These are phyloP conservation scores for Shiraia bambusicola DNA, from an alignment of 2,329 filamentous ascomycete genomes.

Conservation along the genomic window DNA sequence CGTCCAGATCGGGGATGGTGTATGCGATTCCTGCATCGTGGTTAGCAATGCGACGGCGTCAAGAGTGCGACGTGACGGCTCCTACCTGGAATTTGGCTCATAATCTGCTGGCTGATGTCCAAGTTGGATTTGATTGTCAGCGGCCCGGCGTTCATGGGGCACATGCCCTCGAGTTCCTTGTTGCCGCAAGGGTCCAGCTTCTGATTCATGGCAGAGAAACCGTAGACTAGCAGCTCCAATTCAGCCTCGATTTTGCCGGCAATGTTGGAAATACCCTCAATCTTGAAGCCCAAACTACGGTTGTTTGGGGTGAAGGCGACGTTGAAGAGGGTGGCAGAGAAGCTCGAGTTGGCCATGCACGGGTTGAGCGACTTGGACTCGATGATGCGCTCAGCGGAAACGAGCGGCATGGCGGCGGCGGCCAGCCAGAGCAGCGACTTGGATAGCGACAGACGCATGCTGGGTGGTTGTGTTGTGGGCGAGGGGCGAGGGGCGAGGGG, in stretches of 20 bases:
- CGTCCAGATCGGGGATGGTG: constrained; percentile 86
- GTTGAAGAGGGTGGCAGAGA: constrained; percentile 88
- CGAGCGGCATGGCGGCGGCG: constrained; percentile 48
- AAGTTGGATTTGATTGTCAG: constrained; percentile 76
- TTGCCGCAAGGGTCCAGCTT: constrained; percentile 74
- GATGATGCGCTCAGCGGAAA: constrained; percentile 61
- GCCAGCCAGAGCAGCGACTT: constrained; percentile 39
- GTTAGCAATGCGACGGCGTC: constrained; percentile 10
- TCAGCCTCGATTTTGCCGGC: constrained; percentile 79
- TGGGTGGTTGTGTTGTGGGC: constrained; percentile 20
- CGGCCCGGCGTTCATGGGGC: constrained; percentile 85
- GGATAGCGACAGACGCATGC: constrained; percentile 39
- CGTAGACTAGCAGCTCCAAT: constrained; percentile 77
- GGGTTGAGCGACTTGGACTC: constrained; percentile 80
- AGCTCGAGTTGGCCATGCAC: constrained; percentile 81
- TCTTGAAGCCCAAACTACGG: constrained; percentile 68
- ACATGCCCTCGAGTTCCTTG: constrained; percentile 69
- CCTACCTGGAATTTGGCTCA: constrained; percentile 67
- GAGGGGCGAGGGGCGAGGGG: constrained; percentile 11
- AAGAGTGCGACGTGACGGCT: constrained; percentile 3
- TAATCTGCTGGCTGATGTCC: constrained; percentile 55
- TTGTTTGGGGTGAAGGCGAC: constrained; percentile 78
- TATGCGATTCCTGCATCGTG: constrained; percentile 71
- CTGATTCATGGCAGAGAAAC: constrained; percentile 68
- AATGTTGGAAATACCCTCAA: constrained; percentile 81